Conservation (phyloP, 768 basidiomycete species). For the Hysterangium stoloniferum region DNA sequence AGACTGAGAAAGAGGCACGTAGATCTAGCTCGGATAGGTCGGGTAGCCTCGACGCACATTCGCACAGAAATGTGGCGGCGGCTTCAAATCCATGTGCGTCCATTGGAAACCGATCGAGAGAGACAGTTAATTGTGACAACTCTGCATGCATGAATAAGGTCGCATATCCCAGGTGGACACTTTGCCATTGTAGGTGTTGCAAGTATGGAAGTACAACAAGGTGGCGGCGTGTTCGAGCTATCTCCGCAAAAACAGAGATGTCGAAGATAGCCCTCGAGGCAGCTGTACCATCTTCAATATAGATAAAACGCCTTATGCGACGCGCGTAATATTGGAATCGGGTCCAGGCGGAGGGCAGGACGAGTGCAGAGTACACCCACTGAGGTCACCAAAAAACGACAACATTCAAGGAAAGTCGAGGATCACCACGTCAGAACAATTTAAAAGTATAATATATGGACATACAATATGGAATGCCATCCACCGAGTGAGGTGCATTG, state of each 20-base stretch:
- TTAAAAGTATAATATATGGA: no score
- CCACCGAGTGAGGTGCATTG: slow-evolving; percentile 30
- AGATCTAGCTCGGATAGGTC: slow-evolving; percentile 40
- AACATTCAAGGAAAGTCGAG: no score
- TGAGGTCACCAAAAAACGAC: no score
- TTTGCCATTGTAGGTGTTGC: slow-evolving; percentile 42
- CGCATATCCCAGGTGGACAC: slow-evolving; percentile 27
- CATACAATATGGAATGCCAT: no score
- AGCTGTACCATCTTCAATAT: slow-evolving; percentile 1
- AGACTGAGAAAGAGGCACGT: slow-evolving; percentile 33
- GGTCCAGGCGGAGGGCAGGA: slow-evolving; percentile 44
- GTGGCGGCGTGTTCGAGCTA: slow-evolving; percentile 46
- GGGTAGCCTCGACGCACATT: slow-evolving; percentile 44
- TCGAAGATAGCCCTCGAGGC: slow-evolving; percentile 23
- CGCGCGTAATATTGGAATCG: slow-evolving; percentile 47
- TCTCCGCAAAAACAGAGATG: slow-evolving; percentile 41
- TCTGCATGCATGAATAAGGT: slow-evolving; percentile 53
- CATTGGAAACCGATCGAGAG: slow-evolving; percentile 21
- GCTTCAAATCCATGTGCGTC: slow-evolving; percentile 12
- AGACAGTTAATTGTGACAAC: slow-evolving; percentile 32
- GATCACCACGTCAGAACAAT: no score
- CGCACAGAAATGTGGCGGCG: slow-evolving; percentile 24
- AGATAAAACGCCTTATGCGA: slow-evolving; percentile 36
- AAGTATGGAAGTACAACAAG: slow-evolving; percentile 50
- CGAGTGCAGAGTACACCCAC: slow-evolving; percentile 30